Percentiles rank a stretch among this genome's conserved stretches.
phyloP scores from a whole-genome alignment of 371 early-diverging fungal species.

The Apophysomyces variabilis region DNA sequence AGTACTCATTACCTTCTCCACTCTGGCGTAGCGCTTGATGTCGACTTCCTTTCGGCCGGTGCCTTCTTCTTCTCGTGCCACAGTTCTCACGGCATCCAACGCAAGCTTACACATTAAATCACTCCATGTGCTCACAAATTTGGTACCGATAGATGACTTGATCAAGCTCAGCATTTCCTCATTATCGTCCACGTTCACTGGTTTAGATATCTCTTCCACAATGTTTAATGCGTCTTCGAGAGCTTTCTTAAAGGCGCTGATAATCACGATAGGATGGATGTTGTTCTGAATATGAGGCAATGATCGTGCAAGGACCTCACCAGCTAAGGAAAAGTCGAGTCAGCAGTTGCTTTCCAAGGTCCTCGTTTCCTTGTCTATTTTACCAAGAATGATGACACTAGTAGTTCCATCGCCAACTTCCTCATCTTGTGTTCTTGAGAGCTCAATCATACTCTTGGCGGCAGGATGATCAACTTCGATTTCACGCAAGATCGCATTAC shows the following conservation, averaged over 20 bases:
- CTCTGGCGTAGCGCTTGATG: slow-evolving; percentile 97
- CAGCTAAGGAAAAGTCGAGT: slow-evolving; percentile 63
- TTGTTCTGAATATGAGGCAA: slow-evolving; percentile 94
- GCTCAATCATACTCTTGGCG: slow-evolving; percentile 99
- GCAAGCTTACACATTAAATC: slow-evolving; percentile 98
- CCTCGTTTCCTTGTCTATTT: slow-evolving; percentile 8
- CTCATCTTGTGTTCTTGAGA: slow-evolving; percentile 99
- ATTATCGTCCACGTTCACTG: slow-evolving; percentile 83
- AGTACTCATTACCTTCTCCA: slow-evolving; percentile 85
- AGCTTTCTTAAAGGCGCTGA: slow-evolving; percentile 91
- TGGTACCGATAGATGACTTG: slow-evolving; percentile 95
- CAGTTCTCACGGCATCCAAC: slow-evolving; percentile 93
- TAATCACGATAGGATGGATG: slow-evolving; percentile 98
- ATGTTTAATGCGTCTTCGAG: slow-evolving; percentile 90
- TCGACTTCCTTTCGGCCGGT: slow-evolving; percentile 86
- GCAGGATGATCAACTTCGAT: slow-evolving; percentile 99
- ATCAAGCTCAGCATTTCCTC: slow-evolving; percentile 92
- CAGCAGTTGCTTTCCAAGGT: neutral
- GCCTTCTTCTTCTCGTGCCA: slow-evolving; percentile 77
- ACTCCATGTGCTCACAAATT: slow-evolving; percentile 95
- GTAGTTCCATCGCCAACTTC: slow-evolving; percentile 99
- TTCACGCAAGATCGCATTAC: slow-evolving; percentile 99
- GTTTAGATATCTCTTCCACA: slow-evolving; percentile 82
- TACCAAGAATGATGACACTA: slow-evolving; percentile 97
- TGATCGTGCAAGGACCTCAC: slow-evolving; percentile 94